Conservation (phyloP, 495 filamentous ascomycete species). For the Aspergillus taichungensis region DNA sequence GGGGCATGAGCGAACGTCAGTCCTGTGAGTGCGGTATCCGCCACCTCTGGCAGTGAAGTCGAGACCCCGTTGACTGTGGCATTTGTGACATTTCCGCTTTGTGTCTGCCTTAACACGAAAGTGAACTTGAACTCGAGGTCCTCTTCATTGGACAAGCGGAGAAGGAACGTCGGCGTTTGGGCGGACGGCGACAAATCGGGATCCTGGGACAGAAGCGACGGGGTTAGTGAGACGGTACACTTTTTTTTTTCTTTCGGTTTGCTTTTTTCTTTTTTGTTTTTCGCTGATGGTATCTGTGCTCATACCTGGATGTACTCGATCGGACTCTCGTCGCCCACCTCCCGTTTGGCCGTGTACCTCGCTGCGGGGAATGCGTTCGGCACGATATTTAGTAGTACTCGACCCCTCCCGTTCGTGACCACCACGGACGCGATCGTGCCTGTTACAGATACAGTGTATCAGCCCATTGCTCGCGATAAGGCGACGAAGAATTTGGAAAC, state of each 20-base stretch:
- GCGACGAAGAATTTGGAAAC: background rate
- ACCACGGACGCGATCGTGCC: conserved; percentile 77
- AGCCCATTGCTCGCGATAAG: conserved; percentile 2
- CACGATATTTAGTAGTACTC: conserved; percentile 63
- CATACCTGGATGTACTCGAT: conserved; percentile 87
- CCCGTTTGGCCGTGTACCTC: conserved; percentile 66
- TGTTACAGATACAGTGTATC: conserved; percentile 25
- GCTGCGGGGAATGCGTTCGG: conserved; percentile 87
- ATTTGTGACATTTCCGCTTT: conserved; percentile 31
- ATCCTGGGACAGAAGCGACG: conserved; percentile 50
- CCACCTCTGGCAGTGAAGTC: conserved; percentile 36
- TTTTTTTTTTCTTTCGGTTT: too few species aligned
- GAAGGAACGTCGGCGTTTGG: conserved; percentile 61
- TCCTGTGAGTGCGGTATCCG: conserved; percentile 74
- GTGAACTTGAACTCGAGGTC: conserved; percentile 89
- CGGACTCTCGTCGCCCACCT: conserved; percentile 61
- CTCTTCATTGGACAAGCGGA: conserved; percentile 83
- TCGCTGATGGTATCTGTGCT: too few species aligned
- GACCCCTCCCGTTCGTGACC: conserved; percentile 67
- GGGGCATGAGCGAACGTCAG: conserved; percentile 89
- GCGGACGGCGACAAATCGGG: conserved; percentile 54
- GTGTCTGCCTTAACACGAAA: conserved; percentile 70
- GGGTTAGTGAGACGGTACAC: background rate
- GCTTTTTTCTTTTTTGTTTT: too few species aligned
- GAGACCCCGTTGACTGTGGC: conserved; percentile 42